Percentiles rank a stretch among this genome's conserved stretches.
phyloP scores from a whole-genome alignment of 805 yeast genomes.

The Kuraishia cidri region DNA sequence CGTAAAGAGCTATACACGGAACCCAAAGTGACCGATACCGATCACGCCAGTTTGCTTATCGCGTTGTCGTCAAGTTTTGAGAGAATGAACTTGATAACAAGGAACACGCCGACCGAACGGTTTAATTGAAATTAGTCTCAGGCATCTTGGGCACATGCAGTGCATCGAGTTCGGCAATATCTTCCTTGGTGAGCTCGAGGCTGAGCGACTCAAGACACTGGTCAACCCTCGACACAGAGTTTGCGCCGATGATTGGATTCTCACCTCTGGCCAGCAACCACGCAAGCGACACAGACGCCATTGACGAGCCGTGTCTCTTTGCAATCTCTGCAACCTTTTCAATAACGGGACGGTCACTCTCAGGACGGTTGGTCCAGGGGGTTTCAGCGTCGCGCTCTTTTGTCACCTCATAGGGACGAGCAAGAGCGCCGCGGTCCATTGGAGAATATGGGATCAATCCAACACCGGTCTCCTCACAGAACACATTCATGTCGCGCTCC shows the following conservation, averaged over 20 bases:
- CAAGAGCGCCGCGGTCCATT: slow-evolving; percentile 41
- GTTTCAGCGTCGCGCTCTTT: slow-evolving; percentile 3
- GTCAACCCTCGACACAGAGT: slow-evolving; percentile 37
- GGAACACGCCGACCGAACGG: too few species aligned
- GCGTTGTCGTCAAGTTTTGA: too few species aligned
- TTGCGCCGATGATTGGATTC: slow-evolving; percentile 47
- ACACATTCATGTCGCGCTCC: slow-evolving; percentile 52
- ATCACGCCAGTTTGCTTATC: too few species aligned
- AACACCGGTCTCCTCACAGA: slow-evolving; percentile 40
- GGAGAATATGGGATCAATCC: slow-evolving; percentile 60
- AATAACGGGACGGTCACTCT: slow-evolving; percentile 23
- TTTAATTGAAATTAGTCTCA: too few species aligned
- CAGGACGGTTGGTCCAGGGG: too few species aligned
- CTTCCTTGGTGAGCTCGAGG: slow-evolving; percentile 27
- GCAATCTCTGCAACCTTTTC: slow-evolving; percentile 49
- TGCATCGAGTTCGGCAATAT: slow-evolving; percentile 24
- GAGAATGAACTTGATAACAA: too few species aligned
- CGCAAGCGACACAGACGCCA: slow-evolving; percentile 48
- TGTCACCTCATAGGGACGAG: slow-evolving; percentile 29
- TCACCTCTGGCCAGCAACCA: slow-evolving; percentile 45
- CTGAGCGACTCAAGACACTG: slow-evolving; percentile 37
- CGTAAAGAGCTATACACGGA: too few species aligned
- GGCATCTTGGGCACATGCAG: too few species aligned
- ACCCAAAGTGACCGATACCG: too few species aligned
- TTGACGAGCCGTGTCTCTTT: slow-evolving; percentile 31